Conservation (phyloP, 164 flowering plant genomes). For the Vitis vinifera region ASM3070453v1 NC_081814.1:16166501-16167000, state of each 20-base stretch:
- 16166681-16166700: constrained; percentile 36
- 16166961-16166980: constrained; percentile 23
- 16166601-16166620: constrained; percentile 34
- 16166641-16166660: constrained; percentile 38
- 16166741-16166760: constrained; percentile 24
- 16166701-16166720: constrained; percentile 28
- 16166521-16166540: constrained; percentile 24
- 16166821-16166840: constrained; percentile 26
- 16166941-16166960: constrained; percentile 29
- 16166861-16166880: constrained; percentile 17
- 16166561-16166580: constrained; percentile 36
- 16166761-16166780: constrained; percentile 27
- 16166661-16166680: constrained; percentile 23
- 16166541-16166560: constrained; percentile 24
- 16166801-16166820: constrained; percentile 40
- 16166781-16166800: constrained; percentile 28
- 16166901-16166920: constrained; percentile 33
- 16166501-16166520: neutral
- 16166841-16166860: constrained; percentile 28
- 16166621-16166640: constrained; percentile 42
- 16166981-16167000: constrained; percentile 17
- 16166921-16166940: constrained; percentile 18
- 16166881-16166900: constrained; percentile 25
- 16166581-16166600: constrained; percentile 33
- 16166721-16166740: constrained; percentile 17